A percentile compares a stretch with the other conserved stretches of the same genome.
Evolutionary conservation across 768 basidiomycete genomes (phyloP).

Genomic region (Macrocybe gigantea): DNA sequence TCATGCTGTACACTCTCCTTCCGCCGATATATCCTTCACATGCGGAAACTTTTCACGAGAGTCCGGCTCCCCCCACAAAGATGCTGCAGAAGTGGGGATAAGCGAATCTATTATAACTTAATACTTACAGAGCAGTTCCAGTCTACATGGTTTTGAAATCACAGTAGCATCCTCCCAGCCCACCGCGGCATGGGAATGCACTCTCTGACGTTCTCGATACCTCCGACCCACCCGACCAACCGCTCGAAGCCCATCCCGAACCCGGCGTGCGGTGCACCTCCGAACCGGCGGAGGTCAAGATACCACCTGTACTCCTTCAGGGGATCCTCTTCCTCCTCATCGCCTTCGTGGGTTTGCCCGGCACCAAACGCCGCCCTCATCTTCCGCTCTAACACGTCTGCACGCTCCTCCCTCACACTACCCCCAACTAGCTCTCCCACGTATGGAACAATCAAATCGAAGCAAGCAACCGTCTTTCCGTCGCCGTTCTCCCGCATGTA

Average conservation of each 20-base stretch:
- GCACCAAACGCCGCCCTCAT: conserved; percentile 32
- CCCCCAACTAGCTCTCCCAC: conserved; percentile 92
- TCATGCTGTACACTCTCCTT: too few relatives aligned
- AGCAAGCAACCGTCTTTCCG: conserved; percentile 76
- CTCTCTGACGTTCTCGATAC: conserved; percentile 88
- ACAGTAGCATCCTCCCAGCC: conserved; percentile 74
- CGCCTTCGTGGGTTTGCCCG: conserved; percentile 14
- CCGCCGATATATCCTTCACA: too few relatives aligned
- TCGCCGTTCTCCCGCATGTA: conserved; percentile 81
- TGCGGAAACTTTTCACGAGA: too few relatives aligned
- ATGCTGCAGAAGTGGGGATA: too few relatives aligned
- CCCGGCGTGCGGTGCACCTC: conserved; percentile 89
- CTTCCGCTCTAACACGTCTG: conserved; percentile 39
- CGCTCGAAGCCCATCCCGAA: conserved; percentile 97
- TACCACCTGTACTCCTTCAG: conserved; percentile 57
- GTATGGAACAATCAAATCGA: conserved; percentile 86
- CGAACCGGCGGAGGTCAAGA: conserved; percentile 74
- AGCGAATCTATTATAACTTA: too few relatives aligned
- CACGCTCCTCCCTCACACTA: conserved; percentile 79
- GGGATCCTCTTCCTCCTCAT: conserved; percentile 23
- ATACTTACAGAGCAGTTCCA: too few relatives aligned
- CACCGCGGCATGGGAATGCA: conserved; percentile 90
- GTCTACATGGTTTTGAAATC: conserved; percentile 7
- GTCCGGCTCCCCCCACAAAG: too few relatives aligned
- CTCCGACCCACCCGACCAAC: conserved; percentile 80